Evolutionary conservation across 2,329 filamentous ascomycete species (phyloP).

Genomic region (Colletotrichum echinochloae): DNA sequence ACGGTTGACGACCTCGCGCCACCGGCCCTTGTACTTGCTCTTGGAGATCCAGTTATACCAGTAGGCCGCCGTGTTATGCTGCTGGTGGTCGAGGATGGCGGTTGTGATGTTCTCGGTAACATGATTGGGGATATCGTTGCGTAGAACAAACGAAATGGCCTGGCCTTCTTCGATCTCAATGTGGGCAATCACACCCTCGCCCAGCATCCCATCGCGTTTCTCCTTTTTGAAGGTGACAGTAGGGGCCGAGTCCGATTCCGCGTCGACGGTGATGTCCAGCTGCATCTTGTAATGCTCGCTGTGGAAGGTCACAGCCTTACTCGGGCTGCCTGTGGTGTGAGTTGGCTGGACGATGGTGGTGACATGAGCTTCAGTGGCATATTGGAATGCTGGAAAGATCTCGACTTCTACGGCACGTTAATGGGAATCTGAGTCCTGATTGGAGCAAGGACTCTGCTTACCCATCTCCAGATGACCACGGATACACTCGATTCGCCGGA

Average conservation of each 20-base stretch:
- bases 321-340: constrained; percentile 56
- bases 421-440: accelerated
- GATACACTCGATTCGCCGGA: constrained; percentile 79
- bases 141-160: constrained; percentile 75
- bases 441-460: constrained; percentile 45
- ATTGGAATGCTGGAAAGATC: constrained; percentile 79
- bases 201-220: constrained; percentile 62
- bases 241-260: constrained; percentile 62
- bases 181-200: constrained; percentile 72
- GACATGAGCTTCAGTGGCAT: constrained; percentile 72
- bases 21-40: constrained; percentile 77
- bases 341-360: constrained; percentile 65
- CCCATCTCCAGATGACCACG: constrained; percentile 73
- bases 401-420: constrained; percentile 66
- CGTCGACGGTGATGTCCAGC: constrained; percentile 75
- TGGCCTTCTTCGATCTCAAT: constrained; percentile 74
- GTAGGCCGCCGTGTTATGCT: constrained; percentile 76
- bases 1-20: constrained; percentile 77
- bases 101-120: constrained; percentile 69
- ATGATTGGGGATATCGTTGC: constrained; percentile 70
- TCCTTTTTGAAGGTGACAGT: constrained; percentile 67
- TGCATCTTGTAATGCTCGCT: constrained; percentile 71
- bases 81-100: constrained; percentile 68
- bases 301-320: constrained; percentile 74
- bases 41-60: constrained; percentile 81